phyloP scores from a whole-genome alignment of 768 basidiomycete genomes.

The Boletus rex-veris region DNA sequence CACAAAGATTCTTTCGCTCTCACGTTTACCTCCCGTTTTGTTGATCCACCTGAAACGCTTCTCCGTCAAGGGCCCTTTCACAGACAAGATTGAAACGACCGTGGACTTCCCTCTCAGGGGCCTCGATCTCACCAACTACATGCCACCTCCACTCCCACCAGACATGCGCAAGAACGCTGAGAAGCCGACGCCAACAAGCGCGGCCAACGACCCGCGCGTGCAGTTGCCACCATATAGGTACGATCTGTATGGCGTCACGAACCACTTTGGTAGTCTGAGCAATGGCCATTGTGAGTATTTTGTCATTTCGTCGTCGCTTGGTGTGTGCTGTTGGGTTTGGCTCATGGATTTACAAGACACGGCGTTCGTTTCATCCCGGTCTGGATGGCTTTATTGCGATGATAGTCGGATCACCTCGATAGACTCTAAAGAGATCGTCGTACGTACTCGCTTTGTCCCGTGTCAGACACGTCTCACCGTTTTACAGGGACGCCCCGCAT shows the following conservation, averaged over 20 bases:
- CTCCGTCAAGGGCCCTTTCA: constrained; percentile 86
- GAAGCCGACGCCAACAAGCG: constrained; percentile 28
- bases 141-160: constrained; percentile 76
- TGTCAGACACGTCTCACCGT: constrained; percentile 19
- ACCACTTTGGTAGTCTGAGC: constrained; percentile 91
- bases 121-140: constrained; percentile 71
- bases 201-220: constrained; percentile 67
- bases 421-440: constrained; percentile 79
- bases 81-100: constrained; percentile 93
- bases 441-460: constrained; percentile 39
- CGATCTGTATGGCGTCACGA: constrained; percentile 93
- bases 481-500: constrained; percentile 60
- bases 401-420: constrained; percentile 81
- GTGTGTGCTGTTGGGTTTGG: background rate
- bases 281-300: constrained; percentile 87
- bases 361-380: constrained; percentile 81
- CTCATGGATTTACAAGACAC: constrained; percentile 58
- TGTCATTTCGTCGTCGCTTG: background rate
- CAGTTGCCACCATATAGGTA: constrained; percentile 90
- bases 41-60: constrained; percentile 92
- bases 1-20: constrained; percentile 81
- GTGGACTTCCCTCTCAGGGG: constrained; percentile 80
- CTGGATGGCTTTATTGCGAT: constrained; percentile 91
- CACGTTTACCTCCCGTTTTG: constrained; percentile 89
- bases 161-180: constrained; percentile 52